Evolutionary conservation across 805 yeast genomes (phyloP), one percentile per base, ranked within the genome.

Genomic region (Monosporozyma servazzii): DNA sequence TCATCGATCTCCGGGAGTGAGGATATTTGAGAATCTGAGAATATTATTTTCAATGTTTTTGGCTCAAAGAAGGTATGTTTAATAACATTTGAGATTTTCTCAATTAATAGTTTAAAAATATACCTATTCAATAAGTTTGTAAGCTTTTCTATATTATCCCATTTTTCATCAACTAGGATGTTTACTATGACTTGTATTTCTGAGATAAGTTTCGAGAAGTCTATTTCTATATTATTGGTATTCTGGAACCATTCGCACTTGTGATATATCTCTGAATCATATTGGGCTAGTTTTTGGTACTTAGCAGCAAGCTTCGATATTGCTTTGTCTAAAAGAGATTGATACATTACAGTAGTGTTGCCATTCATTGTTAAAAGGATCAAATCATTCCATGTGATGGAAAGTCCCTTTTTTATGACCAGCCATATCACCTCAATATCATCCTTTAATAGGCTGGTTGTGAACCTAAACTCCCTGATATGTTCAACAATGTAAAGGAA

Each of bases 211-310:
- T 18, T 29, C 5, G 29, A 11, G 30, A 27, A 30, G 13, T 23
- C 20, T 9, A 6, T 36, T 31, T 31, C 42, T 23, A 10, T 36
- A 27, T 15, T 31, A 10, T 13, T 11, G 18, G 10, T 8, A 18
- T 45, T 31, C 39, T 29, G 21, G 10, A 50, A 33, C 17, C 5
- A 27, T 8, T 43, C 36, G 20, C 53, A 50, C 15, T 25, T 43
- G 30, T 40, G 15, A 11, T 25, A 15, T 30, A 53, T 23, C 13
- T 13, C 11, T 3, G 5, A n/a, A 25, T 56, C 59, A n/a, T 46
- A 29, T 5, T 23, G 25, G 18, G 45, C 69, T 2, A 75, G 67
- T 4, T 61, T 56, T 18, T 76, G 66, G 11, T 82, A 51, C 15
- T 69, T 69, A 36, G 71, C 72, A 11, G 60, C 57, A 2, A 64